A percentile compares a stretch with the other conserved stretches of the same genome.
Evolutionary conservation across 2,329 filamentous ascomycete species (phyloP).

Genomic region (Penicillium verrucosum): DNA sequence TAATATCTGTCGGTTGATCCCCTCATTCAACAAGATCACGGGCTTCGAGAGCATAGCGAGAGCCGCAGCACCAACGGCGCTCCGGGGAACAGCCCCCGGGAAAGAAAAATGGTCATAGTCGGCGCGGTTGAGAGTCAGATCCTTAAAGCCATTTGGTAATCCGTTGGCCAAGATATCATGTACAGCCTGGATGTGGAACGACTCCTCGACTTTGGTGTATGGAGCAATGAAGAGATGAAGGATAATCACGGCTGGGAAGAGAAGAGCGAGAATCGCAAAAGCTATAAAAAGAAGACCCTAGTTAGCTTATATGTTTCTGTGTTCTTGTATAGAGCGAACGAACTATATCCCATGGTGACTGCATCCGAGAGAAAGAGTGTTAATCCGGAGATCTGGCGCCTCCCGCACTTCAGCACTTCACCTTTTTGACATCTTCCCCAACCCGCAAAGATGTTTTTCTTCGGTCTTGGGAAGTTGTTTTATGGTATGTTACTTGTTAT

Average conservation of each 20-base stretch:
- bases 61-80: slow-evolving; percentile 77
- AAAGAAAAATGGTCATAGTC: slow-evolving; percentile 89
- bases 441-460: slow-evolving; percentile 61
- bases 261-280: slow-evolving; percentile 48
- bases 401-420: slow-evolving; percentile 30
- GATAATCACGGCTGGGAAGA: slow-evolving; percentile 62
- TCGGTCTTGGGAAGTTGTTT: slow-evolving; percentile 66
- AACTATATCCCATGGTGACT: slow-evolving; percentile 24
- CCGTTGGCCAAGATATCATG: slow-evolving; percentile 87
- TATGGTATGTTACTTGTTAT: slow-evolving; percentile 55
- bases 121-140: slow-evolving; percentile 49
- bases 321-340: slow-evolving; percentile 7
- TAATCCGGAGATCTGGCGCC: slow-evolving; percentile 29
- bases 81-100: slow-evolving; percentile 84
- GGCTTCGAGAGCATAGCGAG: slow-evolving; percentile 72
- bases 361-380: slow-evolving; percentile 19
- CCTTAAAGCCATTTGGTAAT: slow-evolving; percentile 57
- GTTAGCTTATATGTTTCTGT: not conserved
- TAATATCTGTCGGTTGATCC: slow-evolving; percentile 56
- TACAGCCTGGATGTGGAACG: slow-evolving; percentile 91
- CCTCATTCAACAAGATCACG: slow-evolving; percentile 56
- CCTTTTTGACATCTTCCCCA: slow-evolving; percentile 20
- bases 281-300: slow-evolving; percentile 11
- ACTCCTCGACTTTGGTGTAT: slow-evolving; percentile 97
- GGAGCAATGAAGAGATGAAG: slow-evolving; percentile 72